A percentile compares a stretch with the other conserved stretches of the same genome.
Conservation (phyloP, 495 filamentous ascomycete genomes). For the Beverwykella pulmonaria region DNA sequence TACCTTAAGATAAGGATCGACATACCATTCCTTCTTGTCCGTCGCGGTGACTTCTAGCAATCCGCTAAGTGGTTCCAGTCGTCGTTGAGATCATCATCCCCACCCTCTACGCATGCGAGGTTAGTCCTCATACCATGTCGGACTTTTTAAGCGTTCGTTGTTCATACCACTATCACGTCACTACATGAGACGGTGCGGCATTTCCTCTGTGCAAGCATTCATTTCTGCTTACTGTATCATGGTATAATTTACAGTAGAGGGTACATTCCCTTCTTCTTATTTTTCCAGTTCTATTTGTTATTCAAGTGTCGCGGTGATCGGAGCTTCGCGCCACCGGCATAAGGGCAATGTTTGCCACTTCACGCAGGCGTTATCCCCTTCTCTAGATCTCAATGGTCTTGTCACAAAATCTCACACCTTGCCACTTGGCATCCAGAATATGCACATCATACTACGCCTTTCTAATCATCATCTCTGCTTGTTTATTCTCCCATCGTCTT, state of each 20-base stretch:
- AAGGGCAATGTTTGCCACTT: not conserved
- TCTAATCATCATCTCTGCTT: constrained; percentile 11
- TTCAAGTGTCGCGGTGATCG: not conserved
- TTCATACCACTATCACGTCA: not conserved
- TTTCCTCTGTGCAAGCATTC: not conserved
- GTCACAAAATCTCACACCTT: not conserved
- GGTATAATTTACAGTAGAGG: not conserved
- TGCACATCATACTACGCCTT: not conserved
- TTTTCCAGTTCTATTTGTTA: not conserved
- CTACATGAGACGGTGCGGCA: not conserved
- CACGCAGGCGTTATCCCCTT: not conserved
- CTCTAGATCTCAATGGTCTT: constrained; percentile 6
- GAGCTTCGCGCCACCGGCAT: not conserved
- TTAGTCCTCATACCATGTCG: not conserved
- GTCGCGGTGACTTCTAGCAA: not conserved
- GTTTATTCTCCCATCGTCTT: not conserved
- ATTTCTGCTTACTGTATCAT: not conserved
- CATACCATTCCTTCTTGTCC: not conserved
- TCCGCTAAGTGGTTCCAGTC: constrained; percentile 4
- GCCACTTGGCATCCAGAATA: not conserved
- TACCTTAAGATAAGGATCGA: not conserved
- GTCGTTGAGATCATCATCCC: not conserved
- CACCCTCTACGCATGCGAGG: not conserved
- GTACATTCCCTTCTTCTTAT: not conserved
- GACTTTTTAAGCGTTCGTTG: not conserved